Evolutionary conservation across 805 yeast genomes (phyloP).

Genomic region (Nakazawaea ernobii): DNA sequence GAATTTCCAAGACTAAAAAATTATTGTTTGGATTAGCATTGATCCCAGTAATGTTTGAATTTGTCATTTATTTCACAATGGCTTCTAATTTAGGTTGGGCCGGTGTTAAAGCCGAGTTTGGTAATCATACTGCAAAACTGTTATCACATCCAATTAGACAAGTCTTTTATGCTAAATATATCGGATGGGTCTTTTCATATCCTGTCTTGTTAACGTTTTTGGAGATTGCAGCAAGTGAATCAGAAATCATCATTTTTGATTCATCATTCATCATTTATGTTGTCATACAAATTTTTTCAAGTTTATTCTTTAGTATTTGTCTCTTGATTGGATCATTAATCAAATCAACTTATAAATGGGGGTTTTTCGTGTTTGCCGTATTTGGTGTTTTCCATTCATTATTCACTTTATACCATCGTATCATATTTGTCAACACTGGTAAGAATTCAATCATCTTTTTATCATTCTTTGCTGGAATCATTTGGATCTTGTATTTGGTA

Average conservation of each 20-base stretch:
- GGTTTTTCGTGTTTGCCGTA: constrained; percentile 31
- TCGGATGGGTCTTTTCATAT: constrained; percentile 43
- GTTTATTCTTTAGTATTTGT: constrained; percentile 29
- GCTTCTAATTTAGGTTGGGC: constrained; percentile 44
- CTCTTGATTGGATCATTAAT: constrained; percentile 32
- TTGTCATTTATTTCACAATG: constrained; percentile 35
- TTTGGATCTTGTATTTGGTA: constrained; percentile 39
- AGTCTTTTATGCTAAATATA: constrained; percentile 36
- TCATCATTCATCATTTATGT: neutral
- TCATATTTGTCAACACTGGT: constrained; percentile 6
- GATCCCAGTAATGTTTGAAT: constrained; percentile 22
- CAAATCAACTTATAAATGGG: constrained; percentile 33
- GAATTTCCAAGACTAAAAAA: constrained; percentile 8
- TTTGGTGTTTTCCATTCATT: constrained; percentile 17
- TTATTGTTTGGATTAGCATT: constrained; percentile 26
- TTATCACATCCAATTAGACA: constrained; percentile 27
- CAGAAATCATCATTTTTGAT: neutral
- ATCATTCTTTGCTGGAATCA: constrained; percentile 25
- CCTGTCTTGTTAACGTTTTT: constrained; percentile 30
- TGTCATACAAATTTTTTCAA: constrained; percentile 18
- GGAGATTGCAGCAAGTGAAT: constrained; percentile 16
- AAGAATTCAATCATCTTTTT: constrained; percentile 9
- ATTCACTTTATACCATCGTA: neutral
- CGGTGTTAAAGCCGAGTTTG: constrained; percentile 31
- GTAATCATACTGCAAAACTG: constrained; percentile 13